Conservation (phyloP, 441 rosid genomes). For the Populus hybrid region DNA sequence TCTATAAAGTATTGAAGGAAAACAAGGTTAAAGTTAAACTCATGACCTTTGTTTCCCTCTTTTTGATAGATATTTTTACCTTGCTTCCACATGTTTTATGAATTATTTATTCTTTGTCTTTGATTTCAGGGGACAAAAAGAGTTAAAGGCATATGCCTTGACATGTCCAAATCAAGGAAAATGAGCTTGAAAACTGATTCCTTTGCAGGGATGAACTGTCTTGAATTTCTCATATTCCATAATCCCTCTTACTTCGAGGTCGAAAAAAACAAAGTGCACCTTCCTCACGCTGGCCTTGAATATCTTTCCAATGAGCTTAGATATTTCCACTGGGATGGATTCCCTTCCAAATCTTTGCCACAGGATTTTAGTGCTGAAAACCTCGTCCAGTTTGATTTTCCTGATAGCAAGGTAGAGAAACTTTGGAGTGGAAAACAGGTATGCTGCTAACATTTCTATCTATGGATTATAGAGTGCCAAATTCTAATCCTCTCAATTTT, state of each 20-base stretch:
- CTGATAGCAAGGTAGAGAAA: slow-evolving; percentile 2
- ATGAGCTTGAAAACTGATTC: not conserved
- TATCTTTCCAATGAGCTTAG: slow-evolving; percentile 8
- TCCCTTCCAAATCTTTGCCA: slow-evolving; percentile 16
- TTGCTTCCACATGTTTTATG: not conserved
- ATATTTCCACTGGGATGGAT: slow-evolving; percentile 8
- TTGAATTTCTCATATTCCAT: slow-evolving; percentile 8
- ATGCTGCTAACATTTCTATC: not conserved
- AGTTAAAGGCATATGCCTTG: slow-evolving; percentile 9
- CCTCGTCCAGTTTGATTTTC: slow-evolving; percentile 3
- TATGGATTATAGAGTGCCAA: not conserved
- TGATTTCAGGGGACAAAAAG: slow-evolving; percentile 2
- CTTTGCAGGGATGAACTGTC: slow-evolving; percentile 4
- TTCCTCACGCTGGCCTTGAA: not conserved
- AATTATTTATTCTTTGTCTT: not conserved
- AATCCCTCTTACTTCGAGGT: not conserved
- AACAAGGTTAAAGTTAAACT: slow-evolving; percentile 17
- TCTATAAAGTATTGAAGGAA: slow-evolving; percentile 10
- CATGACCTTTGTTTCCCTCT: not conserved
- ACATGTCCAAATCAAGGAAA: not conserved
- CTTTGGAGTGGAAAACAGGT: slow-evolving; percentile 20
- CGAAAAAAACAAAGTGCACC: not conserved
- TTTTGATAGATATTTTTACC: not conserved
- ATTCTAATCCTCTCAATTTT: not conserved
- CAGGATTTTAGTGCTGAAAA: slow-evolving; percentile 7